These are phyloP conservation scores for Papiliotrema fonsecae DNA, from an alignment of 1,284 basidiomycete species.

Conservation along the genomic window DNA sequence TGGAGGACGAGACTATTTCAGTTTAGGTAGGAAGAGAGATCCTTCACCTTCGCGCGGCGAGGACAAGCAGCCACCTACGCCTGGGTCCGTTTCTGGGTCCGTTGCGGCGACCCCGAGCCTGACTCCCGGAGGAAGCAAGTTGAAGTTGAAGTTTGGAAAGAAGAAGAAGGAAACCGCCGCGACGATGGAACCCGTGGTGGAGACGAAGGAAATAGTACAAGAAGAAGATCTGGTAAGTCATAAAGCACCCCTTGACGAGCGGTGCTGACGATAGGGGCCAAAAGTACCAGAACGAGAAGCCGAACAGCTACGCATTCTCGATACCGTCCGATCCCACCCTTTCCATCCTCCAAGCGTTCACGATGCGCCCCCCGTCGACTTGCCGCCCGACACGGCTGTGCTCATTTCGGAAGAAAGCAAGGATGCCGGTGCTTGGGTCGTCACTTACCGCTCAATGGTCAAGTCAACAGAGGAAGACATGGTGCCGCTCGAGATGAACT, in stretches of 20 bases:
- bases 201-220: constrained; percentile 20
- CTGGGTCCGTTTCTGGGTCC: constrained; percentile 3
- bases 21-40: constrained; percentile 16
- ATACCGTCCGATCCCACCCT: constrained; percentile 62
- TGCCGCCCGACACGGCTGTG: constrained; percentile 64
- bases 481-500: constrained; percentile 63
- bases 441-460: constrained; percentile 69
- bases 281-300: constrained; percentile 39
- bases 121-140: constrained; percentile 58
- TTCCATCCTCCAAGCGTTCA: constrained; percentile 64
- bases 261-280: constrained; percentile 17
- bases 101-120: neutral
- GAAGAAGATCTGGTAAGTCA: constrained; percentile 22
- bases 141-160: constrained; percentile 63
- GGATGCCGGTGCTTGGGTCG: constrained; percentile 66
- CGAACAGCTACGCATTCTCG: constrained; percentile 52
- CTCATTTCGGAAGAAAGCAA: constrained; percentile 78
- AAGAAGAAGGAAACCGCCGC: constrained; percentile 53
- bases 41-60: constrained; percentile 15
- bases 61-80: constrained; percentile 11
- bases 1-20: constrained; percentile 40
- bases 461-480: constrained; percentile 62
- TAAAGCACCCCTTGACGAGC: no score
- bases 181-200: constrained; percentile 36
- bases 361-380: constrained; percentile 66